phyloP scores from a whole-genome alignment of 2,329 filamentous ascomycete species.

The Zasmidium cellare region DNA sequence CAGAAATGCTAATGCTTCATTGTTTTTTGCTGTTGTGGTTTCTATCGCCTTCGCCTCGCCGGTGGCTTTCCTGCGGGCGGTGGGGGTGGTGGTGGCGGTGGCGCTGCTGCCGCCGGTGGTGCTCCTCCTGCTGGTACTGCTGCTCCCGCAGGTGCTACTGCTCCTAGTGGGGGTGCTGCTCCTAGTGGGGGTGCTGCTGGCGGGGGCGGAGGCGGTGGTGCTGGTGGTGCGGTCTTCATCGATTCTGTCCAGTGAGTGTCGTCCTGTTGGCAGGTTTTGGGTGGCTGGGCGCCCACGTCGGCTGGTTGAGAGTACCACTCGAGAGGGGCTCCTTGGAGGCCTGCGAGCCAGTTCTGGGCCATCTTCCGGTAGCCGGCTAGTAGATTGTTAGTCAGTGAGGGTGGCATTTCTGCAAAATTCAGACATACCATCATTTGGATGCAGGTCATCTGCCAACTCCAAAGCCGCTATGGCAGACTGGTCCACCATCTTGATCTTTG shows the following conservation, averaged over 20 bases:
- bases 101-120: too few species aligned
- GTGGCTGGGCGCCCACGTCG: background rate
- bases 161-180: too few species aligned
- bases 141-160: too few species aligned
- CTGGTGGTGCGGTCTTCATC: background rate
- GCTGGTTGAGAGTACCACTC: background rate
- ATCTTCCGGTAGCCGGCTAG: background rate
- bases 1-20: background rate
- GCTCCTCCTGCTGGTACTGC: too few species aligned
- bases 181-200: too few species aligned
- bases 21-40: too few species aligned
- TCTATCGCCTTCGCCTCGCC: too few species aligned
- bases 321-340: background rate
- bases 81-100: too few species aligned
- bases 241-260: background rate
- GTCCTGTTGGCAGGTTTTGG: background rate
- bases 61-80: too few species aligned
- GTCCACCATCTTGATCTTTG: slow-evolving; percentile 11
- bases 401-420: slow-evolving; percentile 6
- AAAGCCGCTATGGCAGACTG: background rate
- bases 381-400: background rate
- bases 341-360: background rate
- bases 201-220: background rate
- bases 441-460: slow-evolving; percentile 10
- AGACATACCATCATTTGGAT: slow-evolving; percentile 15